These are phyloP conservation scores for Penicillium sp. DNA, from an alignment of 2,329 filamentous ascomycete genomes.

Conservation along the genomic window DNA sequence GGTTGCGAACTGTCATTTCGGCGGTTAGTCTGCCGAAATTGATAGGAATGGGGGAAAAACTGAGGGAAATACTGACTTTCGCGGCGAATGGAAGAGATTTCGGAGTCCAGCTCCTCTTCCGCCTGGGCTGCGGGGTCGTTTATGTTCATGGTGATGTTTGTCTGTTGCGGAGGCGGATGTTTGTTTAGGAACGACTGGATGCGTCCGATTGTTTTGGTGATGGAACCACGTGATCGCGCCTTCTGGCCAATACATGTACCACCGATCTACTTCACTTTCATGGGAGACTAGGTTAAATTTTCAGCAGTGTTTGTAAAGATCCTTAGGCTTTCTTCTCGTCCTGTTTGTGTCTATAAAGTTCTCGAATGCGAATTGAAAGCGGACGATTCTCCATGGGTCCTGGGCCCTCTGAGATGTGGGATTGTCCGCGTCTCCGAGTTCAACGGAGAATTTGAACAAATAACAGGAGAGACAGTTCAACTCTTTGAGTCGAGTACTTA, in stretches of 20 bases:
- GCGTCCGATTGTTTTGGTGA: constrained; percentile 15
- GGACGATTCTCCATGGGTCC: not conserved
- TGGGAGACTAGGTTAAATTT: not conserved
- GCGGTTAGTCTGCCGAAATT: constrained; percentile 17
- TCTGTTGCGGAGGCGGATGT: not conserved
- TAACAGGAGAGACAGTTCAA: not conserved
- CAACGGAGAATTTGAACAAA: not conserved
- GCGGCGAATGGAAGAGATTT: constrained; percentile 46
- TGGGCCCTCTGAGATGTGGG: not conserved
- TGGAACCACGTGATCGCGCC: constrained; percentile 12
- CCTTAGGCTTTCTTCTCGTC: too few relatives aligned
- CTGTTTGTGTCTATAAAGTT: too few relatives aligned
- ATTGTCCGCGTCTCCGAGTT: not conserved
- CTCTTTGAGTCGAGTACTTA: not conserved
- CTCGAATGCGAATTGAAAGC: not conserved
- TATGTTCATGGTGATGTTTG: constrained; percentile 11
- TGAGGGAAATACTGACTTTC: constrained; percentile 44
- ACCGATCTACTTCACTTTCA: not conserved
- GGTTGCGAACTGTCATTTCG: constrained; percentile 39
- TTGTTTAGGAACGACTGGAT: constrained; percentile 1
- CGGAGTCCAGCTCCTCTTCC: constrained; percentile 42
- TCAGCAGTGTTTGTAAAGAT: not conserved
- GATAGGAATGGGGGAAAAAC: constrained; percentile 8
- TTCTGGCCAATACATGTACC: not conserved
- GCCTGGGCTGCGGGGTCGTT: constrained; percentile 3